Evolutionary conservation across 2,329 filamentous ascomycete species (phyloP), one percentile per base, ranked within the genome.

Genomic region (Alternaria triticimaculans): DNA sequence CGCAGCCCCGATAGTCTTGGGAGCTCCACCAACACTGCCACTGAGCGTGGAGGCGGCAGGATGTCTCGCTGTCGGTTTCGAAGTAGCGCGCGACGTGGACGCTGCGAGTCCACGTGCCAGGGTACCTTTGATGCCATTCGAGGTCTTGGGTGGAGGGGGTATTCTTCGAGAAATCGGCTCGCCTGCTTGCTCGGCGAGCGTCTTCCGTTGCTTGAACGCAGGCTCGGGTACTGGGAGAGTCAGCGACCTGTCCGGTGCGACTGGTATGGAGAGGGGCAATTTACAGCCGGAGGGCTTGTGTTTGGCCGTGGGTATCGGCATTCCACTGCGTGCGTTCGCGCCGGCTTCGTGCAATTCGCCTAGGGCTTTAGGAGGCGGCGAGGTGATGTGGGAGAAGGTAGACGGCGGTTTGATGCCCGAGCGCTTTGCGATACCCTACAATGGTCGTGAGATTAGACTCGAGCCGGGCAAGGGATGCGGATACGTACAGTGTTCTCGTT

Each of bases 251-350:
- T 67, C 50, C 49, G 50, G 37, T 62, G 61, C 49, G 58, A 54
- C 54, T 45, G 41, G 21, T 28, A 44, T 59, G 45, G 44, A 45
- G 44, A 62, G 61, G 74, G 68, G 59, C 33, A 62, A 50, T 66
- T 76, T 81, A 85, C 84, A 78, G 63, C 83, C 83, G 43, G 82
- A 81, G 56, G 84, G 83, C 75, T 86, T 87, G 69, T 86, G 83
- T 69, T 88, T 87, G 60, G 80, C 77, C 21, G 81, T 80, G 11
- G 83, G 82, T 15, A 84, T 83, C 12, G 82, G 83, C 76, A 87
- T 82, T 64, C 78, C 80, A 37, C 75, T 77, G 56, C 87, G 85
- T 69, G 83, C 79, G 74, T 90, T 90, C 68, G 83, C 84, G 44
- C 81, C 82, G 12, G 85, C 82, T 5, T 83, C 80, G 28, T 82